A percentile compares a stretch with the other conserved stretches of the same genome.
Evolutionary conservation across 441 rosid species (phyloP).

Genomic region (Cnidoscolus chayamansa): DNA sequence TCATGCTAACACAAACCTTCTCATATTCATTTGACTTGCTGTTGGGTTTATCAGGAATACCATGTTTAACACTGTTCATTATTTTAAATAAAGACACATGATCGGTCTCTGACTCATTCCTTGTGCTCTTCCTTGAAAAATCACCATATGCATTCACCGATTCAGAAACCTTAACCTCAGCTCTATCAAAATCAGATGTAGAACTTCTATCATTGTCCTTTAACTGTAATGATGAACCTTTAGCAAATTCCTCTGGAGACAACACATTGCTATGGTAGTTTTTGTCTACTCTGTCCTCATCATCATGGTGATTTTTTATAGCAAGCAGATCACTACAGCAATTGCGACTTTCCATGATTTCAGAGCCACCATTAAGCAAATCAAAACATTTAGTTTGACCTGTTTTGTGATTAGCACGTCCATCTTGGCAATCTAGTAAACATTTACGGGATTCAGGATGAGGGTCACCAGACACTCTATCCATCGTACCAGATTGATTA

Average conservation of each 20-base stretch:
- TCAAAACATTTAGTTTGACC: slow-evolving; percentile 25
- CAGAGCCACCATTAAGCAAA: slow-evolving; percentile 22
- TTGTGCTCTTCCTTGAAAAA: slow-evolving; percentile 21
- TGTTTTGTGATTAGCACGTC: slow-evolving; percentile 19
- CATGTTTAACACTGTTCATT: slow-evolving; percentile 9
- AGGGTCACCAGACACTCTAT: slow-evolving; percentile 26
- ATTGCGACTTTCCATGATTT: slow-evolving; percentile 13
- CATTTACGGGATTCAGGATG: slow-evolving; percentile 21
- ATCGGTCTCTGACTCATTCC: slow-evolving; percentile 20
- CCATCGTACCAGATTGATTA: slow-evolving; percentile 23
- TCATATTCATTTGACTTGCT: slow-evolving; percentile 26
- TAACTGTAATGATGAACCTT: slow-evolving; percentile 17
- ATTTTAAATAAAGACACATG: slow-evolving; percentile 9
- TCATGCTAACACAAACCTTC: slow-evolving; percentile 23
- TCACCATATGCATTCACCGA: slow-evolving; percentile 18
- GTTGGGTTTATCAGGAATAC: slow-evolving; percentile 16
- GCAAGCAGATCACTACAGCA: slow-evolving; percentile 16
- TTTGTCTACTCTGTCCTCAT: slow-evolving; percentile 16
- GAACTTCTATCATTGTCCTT: slow-evolving; percentile 27
- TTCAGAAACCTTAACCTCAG: slow-evolving; percentile 22
- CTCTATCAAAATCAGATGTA: slow-evolving; percentile 23
- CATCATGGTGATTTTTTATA: background rate
- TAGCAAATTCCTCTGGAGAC: slow-evolving; percentile 19
- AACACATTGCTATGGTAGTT: slow-evolving; percentile 18
- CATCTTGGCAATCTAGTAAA: slow-evolving; percentile 18